Evolutionary conservation across 2,329 filamentous ascomycete genomes (phyloP), one percentile per base, ranked within the genome.

Genomic region (Penicillium sp.): DNA sequence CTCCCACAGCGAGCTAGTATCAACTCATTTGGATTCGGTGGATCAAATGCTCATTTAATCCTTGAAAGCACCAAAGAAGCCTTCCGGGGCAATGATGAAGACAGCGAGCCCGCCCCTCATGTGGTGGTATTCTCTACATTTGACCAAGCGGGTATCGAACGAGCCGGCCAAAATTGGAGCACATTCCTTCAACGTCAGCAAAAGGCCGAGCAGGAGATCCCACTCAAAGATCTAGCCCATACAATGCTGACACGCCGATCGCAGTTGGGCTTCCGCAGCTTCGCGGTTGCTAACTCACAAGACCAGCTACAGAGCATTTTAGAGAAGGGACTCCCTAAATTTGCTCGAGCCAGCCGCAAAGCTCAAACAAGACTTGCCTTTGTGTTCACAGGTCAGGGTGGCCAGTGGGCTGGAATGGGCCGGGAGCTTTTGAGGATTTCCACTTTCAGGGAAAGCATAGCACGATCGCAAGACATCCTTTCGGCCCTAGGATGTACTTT

Each of bases 321-420:
- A 29, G 47, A 54, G 1, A 60, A 55, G 29, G 57, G 61, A 13
- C 50, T 63, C 0, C 43, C 53, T 19, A 62, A 60, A 8, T 61
- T 61, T n/a, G 5, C 52, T 2, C 63, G 60, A 8, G 58, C 60
- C 15, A 58, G 43, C 45, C 60, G 63, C n/a, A 59, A 60, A 29
- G 56, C 56, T 4, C 49, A 59, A 9, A 60, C 57, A 5, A 55
- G 45, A 11, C 19, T 68, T 29, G 68, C 58, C 1, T 70, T 70
- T 48, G 58, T 79, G 0, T 79, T 78, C 58, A 76, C 75, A 0
- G 77, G 77, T 1, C 77, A 79, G 45, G 77, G 78, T 29, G 75
- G 75, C 2, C 77, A 79, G 45, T 79, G 75, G 73, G 50, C 60
- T 0, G 69, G 70, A 4, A 79, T 79, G 76, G 76, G 75, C 8